phyloP scores from a whole-genome alignment of 2,329 filamentous ascomycete species.

The Diaporthe batatas region DNA sequence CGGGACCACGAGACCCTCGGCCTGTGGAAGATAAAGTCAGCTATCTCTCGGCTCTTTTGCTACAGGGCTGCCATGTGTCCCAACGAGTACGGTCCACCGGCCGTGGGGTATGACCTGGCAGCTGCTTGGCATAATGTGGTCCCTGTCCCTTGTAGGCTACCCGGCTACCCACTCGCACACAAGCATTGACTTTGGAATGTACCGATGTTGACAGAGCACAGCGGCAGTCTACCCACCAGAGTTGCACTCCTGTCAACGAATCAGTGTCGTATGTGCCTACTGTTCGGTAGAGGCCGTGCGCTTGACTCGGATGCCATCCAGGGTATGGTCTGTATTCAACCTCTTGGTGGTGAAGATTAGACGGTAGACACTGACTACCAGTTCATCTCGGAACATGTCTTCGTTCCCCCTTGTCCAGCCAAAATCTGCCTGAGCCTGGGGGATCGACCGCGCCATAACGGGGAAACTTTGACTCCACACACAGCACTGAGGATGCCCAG shows the following conservation, averaged over 20 bases:
- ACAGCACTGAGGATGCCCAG: not conserved
- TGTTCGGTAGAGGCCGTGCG: not conserved
- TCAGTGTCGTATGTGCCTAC: not conserved
- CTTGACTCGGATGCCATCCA: not conserved
- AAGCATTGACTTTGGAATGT: not conserved
- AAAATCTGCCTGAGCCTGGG: not conserved
- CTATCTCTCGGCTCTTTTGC: not conserved
- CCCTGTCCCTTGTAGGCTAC: not conserved
- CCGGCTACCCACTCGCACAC: not conserved
- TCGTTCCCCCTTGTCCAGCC: not conserved
- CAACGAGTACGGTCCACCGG: not conserved
- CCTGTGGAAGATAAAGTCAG: not conserved
- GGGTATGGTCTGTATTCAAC: not conserved
- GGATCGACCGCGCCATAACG: not conserved
- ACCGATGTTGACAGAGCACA: not conserved
- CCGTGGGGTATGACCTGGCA: no score
- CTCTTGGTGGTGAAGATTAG: not conserved
- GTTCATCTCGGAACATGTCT: not conserved
- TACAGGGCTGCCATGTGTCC: not conserved
- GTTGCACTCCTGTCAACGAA: not conserved
- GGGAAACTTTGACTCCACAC: not conserved
- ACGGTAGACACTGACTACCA: slow-evolving; percentile 12
- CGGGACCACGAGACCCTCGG: not conserved
- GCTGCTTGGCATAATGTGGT: not conserved
- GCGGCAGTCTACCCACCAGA: not conserved